Conservation (phyloP, 768 basidiomycete species). For the Megacollybia marginata region DNA sequence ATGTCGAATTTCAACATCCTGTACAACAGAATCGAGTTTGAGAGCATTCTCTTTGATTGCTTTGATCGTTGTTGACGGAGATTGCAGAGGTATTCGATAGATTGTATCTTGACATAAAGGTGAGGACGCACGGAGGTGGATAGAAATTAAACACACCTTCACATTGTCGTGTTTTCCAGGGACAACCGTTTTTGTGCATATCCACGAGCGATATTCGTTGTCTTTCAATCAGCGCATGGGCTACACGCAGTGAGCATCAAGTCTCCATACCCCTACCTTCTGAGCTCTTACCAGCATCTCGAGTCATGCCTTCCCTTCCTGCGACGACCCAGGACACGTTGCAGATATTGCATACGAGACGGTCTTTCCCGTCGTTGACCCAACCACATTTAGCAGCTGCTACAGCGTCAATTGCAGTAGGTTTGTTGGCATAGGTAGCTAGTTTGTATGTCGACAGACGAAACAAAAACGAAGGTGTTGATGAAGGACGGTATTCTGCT, state of each 20-base stretch:
- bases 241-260: constrained; percentile 25
- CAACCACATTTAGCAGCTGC: constrained; percentile 80
- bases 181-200: constrained; percentile 75
- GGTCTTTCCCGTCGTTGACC: constrained; percentile 77
- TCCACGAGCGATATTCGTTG: constrained; percentile 59
- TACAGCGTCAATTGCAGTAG: constrained; percentile 64
- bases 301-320: constrained; percentile 60
- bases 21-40: constrained; percentile 42
- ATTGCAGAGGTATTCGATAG: constrained; percentile 66
- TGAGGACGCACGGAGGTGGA: not conserved
- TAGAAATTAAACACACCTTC: constrained; percentile 45
- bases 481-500: constrained; percentile 75
- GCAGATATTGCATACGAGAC: constrained; percentile 69
- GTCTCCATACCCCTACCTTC: constrained; percentile 25
- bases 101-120: constrained; percentile 42
- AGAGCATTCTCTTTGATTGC: constrained; percentile 52
- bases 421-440: constrained; percentile 75
- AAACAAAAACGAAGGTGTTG: constrained; percentile 61
- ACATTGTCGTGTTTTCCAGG: constrained; percentile 78
- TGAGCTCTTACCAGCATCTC: constrained; percentile 57
- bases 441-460: constrained; percentile 76
- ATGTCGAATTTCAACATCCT: constrained; percentile 56
- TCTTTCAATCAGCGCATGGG: constrained; percentile 65
- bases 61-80: constrained; percentile 54
- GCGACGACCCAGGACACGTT: constrained; percentile 67